These are phyloP conservation scores for Venustampulla echinocandica DNA, from an alignment of 495 filamentous ascomycete species.

Conservation along the genomic window DNA sequence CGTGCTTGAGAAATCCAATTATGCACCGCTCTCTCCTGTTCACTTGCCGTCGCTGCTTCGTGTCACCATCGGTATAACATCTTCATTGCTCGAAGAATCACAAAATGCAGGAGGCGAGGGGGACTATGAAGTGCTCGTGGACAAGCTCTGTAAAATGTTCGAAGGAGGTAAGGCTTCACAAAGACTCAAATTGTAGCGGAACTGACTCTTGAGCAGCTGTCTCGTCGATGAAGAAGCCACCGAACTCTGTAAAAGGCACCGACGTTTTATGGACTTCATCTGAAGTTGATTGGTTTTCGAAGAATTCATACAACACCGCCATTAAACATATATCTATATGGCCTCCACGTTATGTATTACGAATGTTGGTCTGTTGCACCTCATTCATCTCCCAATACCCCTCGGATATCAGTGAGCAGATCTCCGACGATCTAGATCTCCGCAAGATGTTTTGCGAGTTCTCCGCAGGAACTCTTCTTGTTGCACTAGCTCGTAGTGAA, in stretches of 20 bases:
- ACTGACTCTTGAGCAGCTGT: constrained; percentile 29
- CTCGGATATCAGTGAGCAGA: constrained; percentile 32
- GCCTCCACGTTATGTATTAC: constrained; percentile 40
- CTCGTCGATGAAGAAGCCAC: constrained; percentile 36
- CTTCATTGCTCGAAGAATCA: constrained; percentile 40
- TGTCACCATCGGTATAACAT: constrained; percentile 51
- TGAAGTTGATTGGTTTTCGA: constrained; percentile 76
- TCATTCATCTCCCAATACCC: constrained; percentile 54
- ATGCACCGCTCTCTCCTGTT: constrained; percentile 38
- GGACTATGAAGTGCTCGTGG: constrained; percentile 24
- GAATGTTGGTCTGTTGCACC: constrained; percentile 52
- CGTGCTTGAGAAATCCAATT: constrained; percentile 48
- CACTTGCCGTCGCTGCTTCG: constrained; percentile 63
- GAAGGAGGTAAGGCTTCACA: constrained; percentile 41
- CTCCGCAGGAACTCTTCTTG: constrained; percentile 48
- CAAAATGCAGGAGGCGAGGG: constrained; percentile 9
- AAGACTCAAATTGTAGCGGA: constrained; percentile 1
- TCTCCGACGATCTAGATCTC: constrained; percentile 41
- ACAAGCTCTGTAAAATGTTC: constrained; percentile 53
- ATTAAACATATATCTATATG: constrained; percentile 50
- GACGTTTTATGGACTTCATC: constrained; percentile 41
- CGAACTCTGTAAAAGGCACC: constrained; percentile 20
- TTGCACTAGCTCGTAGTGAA: constrained; percentile 55
- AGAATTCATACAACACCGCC: constrained; percentile 67
- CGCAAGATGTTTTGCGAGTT: constrained; percentile 62